Conservation (phyloP, 202 grass and related monocot genomes). For the Saccharum hybrid region DNA sequence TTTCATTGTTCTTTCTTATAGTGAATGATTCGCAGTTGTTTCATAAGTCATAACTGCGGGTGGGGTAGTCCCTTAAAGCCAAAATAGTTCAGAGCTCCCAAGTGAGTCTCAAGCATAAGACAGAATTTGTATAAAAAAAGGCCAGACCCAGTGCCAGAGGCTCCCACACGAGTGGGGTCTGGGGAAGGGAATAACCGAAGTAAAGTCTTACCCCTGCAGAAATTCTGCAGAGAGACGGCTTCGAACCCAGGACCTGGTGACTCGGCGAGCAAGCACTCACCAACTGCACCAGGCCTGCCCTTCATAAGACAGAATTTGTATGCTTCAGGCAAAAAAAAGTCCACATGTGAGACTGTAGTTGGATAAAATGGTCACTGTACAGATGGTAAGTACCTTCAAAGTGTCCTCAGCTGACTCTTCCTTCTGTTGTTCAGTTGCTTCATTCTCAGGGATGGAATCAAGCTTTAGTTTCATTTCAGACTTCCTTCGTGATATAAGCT, state of each 20-base stretch:
- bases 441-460: conserved; percentile 80
- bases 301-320: no score
- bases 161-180: no score
- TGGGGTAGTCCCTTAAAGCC: background rate
- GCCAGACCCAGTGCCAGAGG: no score
- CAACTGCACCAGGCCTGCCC: no score
- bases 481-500: conserved; percentile 73
- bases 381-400: conserved; percentile 62
- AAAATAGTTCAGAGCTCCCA: conserved; percentile 4
- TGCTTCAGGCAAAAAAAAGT: conserved; percentile 1
- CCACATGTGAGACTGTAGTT: background rate
- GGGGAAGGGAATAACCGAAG: no score
- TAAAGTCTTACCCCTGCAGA: no score
- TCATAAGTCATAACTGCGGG: background rate
- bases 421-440: conserved; percentile 62
- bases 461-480: conserved; percentile 71
- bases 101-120: conserved; percentile 13
- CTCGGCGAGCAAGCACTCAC: no score
- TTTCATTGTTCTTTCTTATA: conserved; percentile 1
- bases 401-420: conserved; percentile 46
- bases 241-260: no score
- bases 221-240: no score
- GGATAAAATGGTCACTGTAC: background rate
- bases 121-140: no score
- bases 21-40: background rate